Percentiles rank a stretch among this genome's conserved stretches.
Evolutionary conservation across 2,329 filamentous ascomycete species (phyloP).

Genomic region (Scedosporium minutisporum): DNA sequence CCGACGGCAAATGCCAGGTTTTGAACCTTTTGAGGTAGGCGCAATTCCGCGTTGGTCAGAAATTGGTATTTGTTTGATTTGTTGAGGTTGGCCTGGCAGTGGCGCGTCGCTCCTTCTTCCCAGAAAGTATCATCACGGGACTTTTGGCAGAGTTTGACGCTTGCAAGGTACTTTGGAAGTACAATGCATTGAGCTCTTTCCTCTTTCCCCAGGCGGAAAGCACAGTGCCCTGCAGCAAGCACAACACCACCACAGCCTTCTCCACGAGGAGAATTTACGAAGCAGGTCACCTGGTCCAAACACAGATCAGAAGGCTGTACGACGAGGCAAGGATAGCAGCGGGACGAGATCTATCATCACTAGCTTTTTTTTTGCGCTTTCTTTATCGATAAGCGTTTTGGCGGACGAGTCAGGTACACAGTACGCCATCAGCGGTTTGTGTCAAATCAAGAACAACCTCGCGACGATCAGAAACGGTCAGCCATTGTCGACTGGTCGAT

Average conservation of each 20-base stretch:
- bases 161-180: background rate
- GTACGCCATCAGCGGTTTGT: background rate
- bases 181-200: background rate
- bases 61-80: background rate
- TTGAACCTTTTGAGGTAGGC: too few relatives aligned
- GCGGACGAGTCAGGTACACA: background rate
- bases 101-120: background rate
- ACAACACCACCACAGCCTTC: background rate
- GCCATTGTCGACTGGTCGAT: background rate
- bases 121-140: background rate
- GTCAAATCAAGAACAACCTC: background rate
- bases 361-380: background rate
- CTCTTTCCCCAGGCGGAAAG: too few relatives aligned
- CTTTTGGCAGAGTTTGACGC: background rate
- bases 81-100: conserved; percentile 1
- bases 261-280: background rate
- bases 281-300: background rate
- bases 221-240: background rate
- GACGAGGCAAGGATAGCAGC: background rate
- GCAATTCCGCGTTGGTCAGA: too few relatives aligned
- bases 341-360: background rate
- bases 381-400: background rate
- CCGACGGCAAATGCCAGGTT: too few relatives aligned
- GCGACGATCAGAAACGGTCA: background rate
- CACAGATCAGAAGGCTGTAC: background rate